Evolutionary conservation across 2,329 filamentous ascomycete species (phyloP).

Genomic region (Ophiocordyceps unilateralis): DNA sequence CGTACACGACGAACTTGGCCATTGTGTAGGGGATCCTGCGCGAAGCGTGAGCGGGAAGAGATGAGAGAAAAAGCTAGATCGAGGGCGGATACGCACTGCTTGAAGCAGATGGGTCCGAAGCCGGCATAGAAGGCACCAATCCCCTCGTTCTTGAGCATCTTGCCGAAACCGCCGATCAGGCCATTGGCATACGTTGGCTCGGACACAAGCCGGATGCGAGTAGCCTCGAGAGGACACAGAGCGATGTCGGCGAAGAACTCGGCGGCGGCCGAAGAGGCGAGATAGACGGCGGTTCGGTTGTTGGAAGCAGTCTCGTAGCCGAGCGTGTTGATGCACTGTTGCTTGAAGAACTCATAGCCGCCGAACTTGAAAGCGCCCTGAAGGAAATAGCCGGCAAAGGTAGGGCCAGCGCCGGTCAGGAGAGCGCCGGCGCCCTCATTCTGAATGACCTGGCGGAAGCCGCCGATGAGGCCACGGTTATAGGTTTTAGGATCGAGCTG

Average conservation of each 20-base stretch:
- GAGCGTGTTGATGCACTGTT: slow-evolving; percentile 66
- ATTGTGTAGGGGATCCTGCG: slow-evolving; percentile 76
- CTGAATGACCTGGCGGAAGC: slow-evolving; percentile 70
- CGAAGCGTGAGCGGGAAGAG: not conserved
- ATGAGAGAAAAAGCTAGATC: not conserved
- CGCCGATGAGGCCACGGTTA: slow-evolving; percentile 74
- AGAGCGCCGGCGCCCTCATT: slow-evolving; percentile 77
- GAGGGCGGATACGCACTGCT: slow-evolving; percentile 17
- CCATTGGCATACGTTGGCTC: slow-evolving; percentile 73
- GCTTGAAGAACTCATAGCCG: slow-evolving; percentile 94
- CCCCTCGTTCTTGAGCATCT: slow-evolving; percentile 73
- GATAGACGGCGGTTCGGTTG: slow-evolving; percentile 70
- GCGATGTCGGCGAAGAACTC: slow-evolving; percentile 64
- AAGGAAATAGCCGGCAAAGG: slow-evolving; percentile 81
- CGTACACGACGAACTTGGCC: slow-evolving; percentile 89
- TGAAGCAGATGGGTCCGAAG: slow-evolving; percentile 70
- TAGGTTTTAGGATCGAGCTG: slow-evolving; percentile 82
- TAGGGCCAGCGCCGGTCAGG: slow-evolving; percentile 71
- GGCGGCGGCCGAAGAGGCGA: slow-evolving; percentile 47
- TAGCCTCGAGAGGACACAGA: slow-evolving; percentile 82
- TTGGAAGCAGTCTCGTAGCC: slow-evolving; percentile 62
- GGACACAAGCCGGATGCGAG: slow-evolving; percentile 83
- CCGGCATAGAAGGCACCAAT: slow-evolving; percentile 77
- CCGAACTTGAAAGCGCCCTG: slow-evolving; percentile 89
- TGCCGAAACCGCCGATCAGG: slow-evolving; percentile 61